phyloP scores from a whole-genome alignment of 441 rosid genomes.

The Codiaeum variegatum region DNA sequence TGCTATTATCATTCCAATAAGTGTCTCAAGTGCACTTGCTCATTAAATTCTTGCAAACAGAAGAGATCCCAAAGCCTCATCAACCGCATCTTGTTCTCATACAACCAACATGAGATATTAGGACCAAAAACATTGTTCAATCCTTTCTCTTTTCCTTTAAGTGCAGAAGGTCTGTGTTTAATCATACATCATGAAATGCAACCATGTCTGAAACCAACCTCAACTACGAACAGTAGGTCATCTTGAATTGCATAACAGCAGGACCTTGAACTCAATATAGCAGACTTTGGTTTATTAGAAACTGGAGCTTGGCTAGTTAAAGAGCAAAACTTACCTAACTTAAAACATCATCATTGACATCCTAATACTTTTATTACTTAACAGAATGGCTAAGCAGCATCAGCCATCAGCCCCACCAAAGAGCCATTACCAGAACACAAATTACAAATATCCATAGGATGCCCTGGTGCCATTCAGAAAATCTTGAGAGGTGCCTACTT shows the following conservation, averaged over 20 bases:
- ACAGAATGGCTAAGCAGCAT: background rate
- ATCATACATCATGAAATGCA: background rate
- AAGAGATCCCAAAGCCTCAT: background rate
- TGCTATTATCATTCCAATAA: background rate
- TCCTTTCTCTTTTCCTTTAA: background rate
- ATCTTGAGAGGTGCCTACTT: background rate
- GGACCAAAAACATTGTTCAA: background rate
- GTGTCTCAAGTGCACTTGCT: background rate
- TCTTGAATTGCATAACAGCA: background rate
- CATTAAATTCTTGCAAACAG: background rate
- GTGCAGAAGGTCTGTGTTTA: background rate
- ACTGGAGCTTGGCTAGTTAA: background rate
- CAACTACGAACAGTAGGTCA: no score
- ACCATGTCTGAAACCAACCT: background rate
- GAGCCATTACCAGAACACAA: background rate
- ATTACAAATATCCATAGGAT: background rate
- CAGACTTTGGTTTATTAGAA: background rate
- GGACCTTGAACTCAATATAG: background rate
- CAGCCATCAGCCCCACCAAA: background rate
- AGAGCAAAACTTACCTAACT: background rate
- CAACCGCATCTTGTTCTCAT: background rate
- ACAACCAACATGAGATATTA: background rate
- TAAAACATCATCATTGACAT: background rate
- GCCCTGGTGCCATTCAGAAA: background rate
- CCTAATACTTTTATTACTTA: background rate